Conservation (phyloP, 2,329 filamentous ascomycete species). For the Geosmithia putterillii region DNA sequence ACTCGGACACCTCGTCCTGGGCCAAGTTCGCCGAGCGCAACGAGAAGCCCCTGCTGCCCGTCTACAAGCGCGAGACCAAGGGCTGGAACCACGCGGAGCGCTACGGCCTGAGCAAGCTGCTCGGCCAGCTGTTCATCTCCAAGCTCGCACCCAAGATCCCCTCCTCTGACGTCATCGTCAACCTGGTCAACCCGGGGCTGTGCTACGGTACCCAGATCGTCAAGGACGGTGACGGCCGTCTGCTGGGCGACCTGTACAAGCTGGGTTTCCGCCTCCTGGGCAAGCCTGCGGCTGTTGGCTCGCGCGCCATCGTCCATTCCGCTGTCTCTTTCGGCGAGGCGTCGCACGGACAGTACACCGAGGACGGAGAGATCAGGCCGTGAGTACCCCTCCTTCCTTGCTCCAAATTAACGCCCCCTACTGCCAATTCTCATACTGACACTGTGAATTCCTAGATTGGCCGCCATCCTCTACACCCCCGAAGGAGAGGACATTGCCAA, state of each 20-base stretch:
- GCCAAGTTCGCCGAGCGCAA: slow-evolving; percentile 6
- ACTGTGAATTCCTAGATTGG: neutral
- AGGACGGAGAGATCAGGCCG: slow-evolving; percentile 3
- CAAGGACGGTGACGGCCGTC: neutral
- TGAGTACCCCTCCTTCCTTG: slow-evolving; percentile 1
- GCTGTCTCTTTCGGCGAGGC: neutral
- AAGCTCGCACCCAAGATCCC: slow-evolving; percentile 2
- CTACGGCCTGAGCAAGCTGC: neutral
- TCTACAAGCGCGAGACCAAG: neutral
- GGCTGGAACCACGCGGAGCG: neutral
- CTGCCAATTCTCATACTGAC: neutral
- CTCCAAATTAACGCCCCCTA: neutral
- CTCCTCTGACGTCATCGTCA: slow-evolving; percentile 1
- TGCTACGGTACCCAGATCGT: slow-evolving; percentile 1
- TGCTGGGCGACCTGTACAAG: neutral
- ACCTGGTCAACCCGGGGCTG: slow-evolving; percentile 1
- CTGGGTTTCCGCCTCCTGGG: neutral
- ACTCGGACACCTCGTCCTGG: slow-evolving; percentile 11
- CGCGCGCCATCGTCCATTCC: slow-evolving; percentile 2
- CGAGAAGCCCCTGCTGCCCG: neutral
- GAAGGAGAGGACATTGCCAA: slow-evolving; percentile 1
- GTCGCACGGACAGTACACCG: slow-evolving; percentile 3
- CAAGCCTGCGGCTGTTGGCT: neutral
- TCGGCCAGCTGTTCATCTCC: slow-evolving; percentile 1
- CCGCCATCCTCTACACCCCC: neutral